These are phyloP conservation scores for Coniochaeta sp. DNA, from an alignment of 2,329 filamentous ascomycete genomes.

Conservation along the genomic window DNA sequence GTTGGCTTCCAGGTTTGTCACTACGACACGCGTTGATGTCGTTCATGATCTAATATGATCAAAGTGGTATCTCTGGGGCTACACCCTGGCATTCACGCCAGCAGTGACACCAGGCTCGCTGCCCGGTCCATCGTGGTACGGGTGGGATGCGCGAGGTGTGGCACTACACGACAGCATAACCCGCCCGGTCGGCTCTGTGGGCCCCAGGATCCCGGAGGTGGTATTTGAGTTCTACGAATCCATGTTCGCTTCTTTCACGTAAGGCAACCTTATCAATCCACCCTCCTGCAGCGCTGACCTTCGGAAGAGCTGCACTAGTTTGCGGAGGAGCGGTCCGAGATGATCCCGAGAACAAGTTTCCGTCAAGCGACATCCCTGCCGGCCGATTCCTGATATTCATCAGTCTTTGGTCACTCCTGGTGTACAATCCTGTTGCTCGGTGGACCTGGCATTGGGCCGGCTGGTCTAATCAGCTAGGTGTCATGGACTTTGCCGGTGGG, in stretches of 20 bases:
- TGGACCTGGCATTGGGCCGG: constrained; percentile 14
- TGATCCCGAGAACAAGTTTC: not conserved
- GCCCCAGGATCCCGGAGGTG: constrained; percentile 8
- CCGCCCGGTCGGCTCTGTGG: constrained; percentile 4
- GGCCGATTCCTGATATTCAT: constrained; percentile 11
- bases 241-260: constrained; percentile 13
- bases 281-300: not conserved
- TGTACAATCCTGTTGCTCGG: constrained; percentile 12
- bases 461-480: constrained; percentile 8
- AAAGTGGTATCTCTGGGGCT: constrained; percentile 12
- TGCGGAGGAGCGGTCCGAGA: constrained; percentile 9
- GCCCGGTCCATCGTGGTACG: constrained; percentile 6
- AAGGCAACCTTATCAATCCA: not conserved
- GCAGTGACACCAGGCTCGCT: not conserved
- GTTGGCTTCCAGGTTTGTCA: constrained; percentile 9
- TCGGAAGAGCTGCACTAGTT: constrained; percentile 7
- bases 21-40: not conserved
- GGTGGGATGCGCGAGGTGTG: constrained; percentile 5
- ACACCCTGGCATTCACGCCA: constrained; percentile 9
- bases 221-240: constrained; percentile 9
- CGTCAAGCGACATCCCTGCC: constrained; percentile 2
- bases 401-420: constrained; percentile 6
- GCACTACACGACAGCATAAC: constrained; percentile 5
- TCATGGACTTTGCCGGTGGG: constrained; percentile 14
- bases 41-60: not conserved